Conservation (phyloP, 176 grass and related monocot genomes). For the Musa schizocarpa region DNA sequence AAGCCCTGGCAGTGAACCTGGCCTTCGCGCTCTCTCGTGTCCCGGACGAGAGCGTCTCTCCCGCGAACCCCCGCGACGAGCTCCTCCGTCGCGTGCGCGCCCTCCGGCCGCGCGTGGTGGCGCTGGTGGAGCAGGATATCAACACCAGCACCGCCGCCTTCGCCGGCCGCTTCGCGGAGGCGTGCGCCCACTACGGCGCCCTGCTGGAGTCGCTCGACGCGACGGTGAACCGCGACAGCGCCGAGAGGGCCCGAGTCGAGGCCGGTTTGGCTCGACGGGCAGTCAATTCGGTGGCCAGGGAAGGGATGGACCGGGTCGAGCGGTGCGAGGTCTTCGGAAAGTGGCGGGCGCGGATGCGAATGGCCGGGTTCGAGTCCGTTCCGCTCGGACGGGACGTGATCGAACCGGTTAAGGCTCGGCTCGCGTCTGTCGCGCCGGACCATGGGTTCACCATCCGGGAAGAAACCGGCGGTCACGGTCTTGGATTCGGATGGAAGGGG, state of each 20-base stretch:
- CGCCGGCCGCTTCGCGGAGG: constrained; percentile 55
- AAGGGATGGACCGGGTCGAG: constrained; percentile 4
- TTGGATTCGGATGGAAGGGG: constrained; percentile 57
- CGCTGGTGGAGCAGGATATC: constrained; percentile 71
- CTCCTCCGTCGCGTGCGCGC: constrained; percentile 74
- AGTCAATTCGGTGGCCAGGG: constrained; percentile 7
- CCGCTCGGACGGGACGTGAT: neutral
- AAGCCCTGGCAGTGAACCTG: constrained; percentile 72
- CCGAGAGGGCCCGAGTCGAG: constrained; percentile 13
- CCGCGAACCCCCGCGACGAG: constrained; percentile 80
- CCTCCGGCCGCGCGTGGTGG: constrained; percentile 47
- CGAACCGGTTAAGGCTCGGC: neutral
- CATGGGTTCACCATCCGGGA: neutral
- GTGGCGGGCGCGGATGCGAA: constrained; percentile 11
- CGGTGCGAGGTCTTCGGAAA: constrained; percentile 19
- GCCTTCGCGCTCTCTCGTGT: constrained; percentile 68
- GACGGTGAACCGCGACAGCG: constrained; percentile 18
- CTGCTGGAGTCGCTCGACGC: constrained; percentile 66
- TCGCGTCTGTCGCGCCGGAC: neutral
- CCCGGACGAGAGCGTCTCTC: constrained; percentile 84
- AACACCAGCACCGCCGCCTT: constrained; percentile 82
- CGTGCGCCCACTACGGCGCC: constrained; percentile 50
- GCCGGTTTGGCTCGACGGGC: neutral
- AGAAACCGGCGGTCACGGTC: constrained; percentile 4
- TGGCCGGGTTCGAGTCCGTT: neutral